Conservation (phyloP, 192 early-diverging fungal genomes). For the Coemansia javaensis region DNA sequence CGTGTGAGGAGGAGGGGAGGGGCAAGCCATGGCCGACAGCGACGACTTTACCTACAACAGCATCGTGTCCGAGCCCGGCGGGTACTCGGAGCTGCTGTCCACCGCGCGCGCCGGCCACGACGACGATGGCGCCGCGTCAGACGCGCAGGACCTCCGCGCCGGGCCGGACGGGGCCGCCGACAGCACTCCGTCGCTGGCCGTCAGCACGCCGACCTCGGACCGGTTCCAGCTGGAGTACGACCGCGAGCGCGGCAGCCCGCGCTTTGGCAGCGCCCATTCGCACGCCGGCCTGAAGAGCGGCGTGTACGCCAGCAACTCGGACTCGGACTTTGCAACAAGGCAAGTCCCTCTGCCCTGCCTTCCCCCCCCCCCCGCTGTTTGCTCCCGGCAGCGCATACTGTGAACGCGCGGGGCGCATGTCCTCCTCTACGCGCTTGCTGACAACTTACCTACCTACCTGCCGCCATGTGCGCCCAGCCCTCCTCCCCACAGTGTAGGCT, state of each 20-base stretch:
- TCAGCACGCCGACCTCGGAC: conserved; percentile 19
- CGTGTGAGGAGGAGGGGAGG: no score
- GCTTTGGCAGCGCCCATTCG: conserved; percentile 17
- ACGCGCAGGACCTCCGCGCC: no score
- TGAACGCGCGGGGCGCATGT: no score
- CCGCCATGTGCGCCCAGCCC: no score
- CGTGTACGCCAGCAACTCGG: conserved; percentile 21
- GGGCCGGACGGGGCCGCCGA: no score
- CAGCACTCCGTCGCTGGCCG: conserved; percentile 10
- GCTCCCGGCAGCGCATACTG: no score
- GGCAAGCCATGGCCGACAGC: conserved; percentile 32
- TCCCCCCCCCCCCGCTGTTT: no score
- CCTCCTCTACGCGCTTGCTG: no score
- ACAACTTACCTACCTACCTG: no score
- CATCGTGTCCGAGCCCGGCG: conserved; percentile 32
- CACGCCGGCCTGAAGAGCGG: conserved; percentile 35
- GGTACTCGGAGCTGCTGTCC: conserved; percentile 11
- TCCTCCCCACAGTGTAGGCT: conserved; percentile 9
- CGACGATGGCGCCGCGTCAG: no score
- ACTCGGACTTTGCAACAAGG: conserved; percentile 26
- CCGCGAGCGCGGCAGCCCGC: conserved; percentile 5
- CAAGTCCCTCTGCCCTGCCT: conserved; percentile 8
- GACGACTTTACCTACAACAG: conserved; percentile 39
- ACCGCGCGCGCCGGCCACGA: not conserved
- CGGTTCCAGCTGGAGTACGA: conserved; percentile 26